Conservation (phyloP, 192 early-diverging fungal species). For the Coemansia sp. region DNA sequence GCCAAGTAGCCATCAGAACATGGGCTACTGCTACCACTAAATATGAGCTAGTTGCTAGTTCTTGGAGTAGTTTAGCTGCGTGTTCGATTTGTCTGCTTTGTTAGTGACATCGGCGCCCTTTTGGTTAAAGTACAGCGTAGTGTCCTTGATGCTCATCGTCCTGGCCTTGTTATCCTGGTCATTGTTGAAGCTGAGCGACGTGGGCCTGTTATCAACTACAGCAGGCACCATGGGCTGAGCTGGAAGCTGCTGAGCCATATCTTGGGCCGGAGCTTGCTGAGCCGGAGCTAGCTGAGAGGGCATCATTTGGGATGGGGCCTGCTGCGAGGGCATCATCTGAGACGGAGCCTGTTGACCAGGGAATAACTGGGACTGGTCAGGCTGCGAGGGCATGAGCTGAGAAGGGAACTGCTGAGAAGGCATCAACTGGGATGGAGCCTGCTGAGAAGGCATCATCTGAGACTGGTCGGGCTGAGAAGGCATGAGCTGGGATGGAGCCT, state of each 20-base stretch:
- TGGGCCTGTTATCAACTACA: neutral
- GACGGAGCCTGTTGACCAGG: constrained; percentile 2
- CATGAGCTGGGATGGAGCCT: neutral
- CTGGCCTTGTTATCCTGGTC: constrained; percentile 17
- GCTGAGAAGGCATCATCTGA: neutral
- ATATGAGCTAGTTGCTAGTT: neutral
- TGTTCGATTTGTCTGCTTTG: constrained; percentile 22
- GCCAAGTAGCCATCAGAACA: no score
- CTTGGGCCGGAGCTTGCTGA: constrained; percentile 2
- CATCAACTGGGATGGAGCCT: neutral
- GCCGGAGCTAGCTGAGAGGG: neutral
- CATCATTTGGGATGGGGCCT: neutral
- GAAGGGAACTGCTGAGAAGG: neutral
- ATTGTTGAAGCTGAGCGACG: constrained; percentile 17
- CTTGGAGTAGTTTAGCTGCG: constrained; percentile 15
- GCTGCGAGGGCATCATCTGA: neutral
- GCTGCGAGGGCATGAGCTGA: neutral
- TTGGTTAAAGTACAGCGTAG: constrained; percentile 27
- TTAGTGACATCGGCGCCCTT: constrained; percentile 22
- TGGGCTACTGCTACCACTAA: neutral
- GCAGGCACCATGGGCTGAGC: neutral
- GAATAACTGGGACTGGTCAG: no score
- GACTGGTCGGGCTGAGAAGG: neutral
- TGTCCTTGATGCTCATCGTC: constrained; percentile 19
- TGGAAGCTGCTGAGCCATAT: neutral